phyloP scores from a whole-genome alignment of 441 rosid genomes.

The Populus hybrid region DNA sequence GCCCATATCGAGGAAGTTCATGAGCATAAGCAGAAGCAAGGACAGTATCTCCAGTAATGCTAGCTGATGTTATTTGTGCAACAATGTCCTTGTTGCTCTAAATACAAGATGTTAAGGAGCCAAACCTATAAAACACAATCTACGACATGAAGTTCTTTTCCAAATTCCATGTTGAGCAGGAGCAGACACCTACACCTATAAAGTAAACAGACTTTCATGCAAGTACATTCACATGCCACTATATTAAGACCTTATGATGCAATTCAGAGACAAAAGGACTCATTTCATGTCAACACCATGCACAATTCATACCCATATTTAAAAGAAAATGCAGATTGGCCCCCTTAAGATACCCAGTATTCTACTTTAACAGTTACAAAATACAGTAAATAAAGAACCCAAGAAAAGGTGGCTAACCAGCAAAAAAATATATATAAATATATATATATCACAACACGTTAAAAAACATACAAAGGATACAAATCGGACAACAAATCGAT shows the following conservation, averaged over 20 bases:
- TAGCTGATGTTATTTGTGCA: constrained; percentile 77
- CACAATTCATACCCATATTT: not conserved
- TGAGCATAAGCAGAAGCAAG: constrained; percentile 83
- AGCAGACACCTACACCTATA: not conserved
- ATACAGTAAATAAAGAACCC: not conserved
- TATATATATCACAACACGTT: no score
- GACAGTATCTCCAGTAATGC: constrained; percentile 70
- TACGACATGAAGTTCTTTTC: not conserved
- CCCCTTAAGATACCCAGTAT: not conserved
- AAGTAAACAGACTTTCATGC: not conserved
- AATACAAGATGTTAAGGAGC: constrained; percentile 8
- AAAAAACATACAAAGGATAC: constrained; percentile 37
- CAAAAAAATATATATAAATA: no score
- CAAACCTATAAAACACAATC: not conserved
- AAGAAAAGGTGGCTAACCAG: no score
- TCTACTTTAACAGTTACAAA: not conserved
- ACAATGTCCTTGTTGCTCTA: constrained; percentile 82
- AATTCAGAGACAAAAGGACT: not conserved
- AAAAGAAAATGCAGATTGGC: not conserved
- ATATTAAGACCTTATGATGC: not conserved
- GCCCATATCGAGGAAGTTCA: constrained; percentile 79
- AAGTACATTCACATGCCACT: not conserved
- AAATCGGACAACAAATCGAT: constrained; percentile 78
- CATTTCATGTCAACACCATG: not conserved
- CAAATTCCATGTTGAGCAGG: not conserved